Percentiles rank a stretch among this genome's conserved stretches.
phyloP scores from a whole-genome alignment of 2,329 filamentous ascomycete species.

The Tolypocladium capitatum region DNA sequence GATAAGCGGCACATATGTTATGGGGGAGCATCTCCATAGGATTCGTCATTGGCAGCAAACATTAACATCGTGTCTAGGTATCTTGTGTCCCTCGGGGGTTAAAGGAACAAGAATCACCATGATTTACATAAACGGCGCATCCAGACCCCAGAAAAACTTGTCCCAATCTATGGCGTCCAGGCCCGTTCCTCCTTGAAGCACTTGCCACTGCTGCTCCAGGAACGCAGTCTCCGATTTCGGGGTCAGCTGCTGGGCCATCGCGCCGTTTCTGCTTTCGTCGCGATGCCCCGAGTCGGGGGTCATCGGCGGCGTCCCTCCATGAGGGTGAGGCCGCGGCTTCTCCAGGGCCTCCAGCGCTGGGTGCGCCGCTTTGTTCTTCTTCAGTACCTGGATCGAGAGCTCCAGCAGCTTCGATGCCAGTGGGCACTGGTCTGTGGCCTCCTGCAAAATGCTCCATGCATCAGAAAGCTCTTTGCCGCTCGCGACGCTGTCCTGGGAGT shows the following conservation, averaged over 20 bases:
- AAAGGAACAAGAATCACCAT: neutral
- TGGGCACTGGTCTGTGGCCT: slow-evolving; percentile 15
- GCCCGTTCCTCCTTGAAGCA: slow-evolving; percentile 16
- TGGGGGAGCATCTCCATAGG: too few species aligned
- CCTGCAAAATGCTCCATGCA: slow-evolving; percentile 20
- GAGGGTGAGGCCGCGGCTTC: slow-evolving; percentile 1
- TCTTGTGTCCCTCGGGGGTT: neutral
- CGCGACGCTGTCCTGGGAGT: slow-evolving; percentile 9
- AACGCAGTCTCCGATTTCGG: slow-evolving; percentile 6
- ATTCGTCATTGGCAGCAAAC: neutral
- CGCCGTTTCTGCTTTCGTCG: slow-evolving; percentile 3
- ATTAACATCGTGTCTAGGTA: neutral
- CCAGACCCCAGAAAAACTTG: slow-evolving; percentile 19
- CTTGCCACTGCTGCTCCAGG: slow-evolving; percentile 14
- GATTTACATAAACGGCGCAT: slow-evolving; percentile 17
- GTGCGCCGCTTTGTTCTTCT: slow-evolving; percentile 16
- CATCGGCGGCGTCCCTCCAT: slow-evolving; percentile 10
- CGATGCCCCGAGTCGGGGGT: slow-evolving; percentile 15
- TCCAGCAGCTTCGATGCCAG: slow-evolving; percentile 17
- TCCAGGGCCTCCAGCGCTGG: slow-evolving; percentile 10
- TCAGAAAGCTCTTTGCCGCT: slow-evolving; percentile 14
- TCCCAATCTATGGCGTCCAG: slow-evolving; percentile 23
- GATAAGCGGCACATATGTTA: neutral
- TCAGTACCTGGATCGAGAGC: slow-evolving; percentile 17
- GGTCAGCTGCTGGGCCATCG: slow-evolving; percentile 2